Percentiles rank a stretch among this genome's conserved stretches.
These are phyloP conservation scores for Fusarium buharicum DNA, from an alignment of 2,329 filamentous ascomycete species.

Conservation along the genomic window DNA sequence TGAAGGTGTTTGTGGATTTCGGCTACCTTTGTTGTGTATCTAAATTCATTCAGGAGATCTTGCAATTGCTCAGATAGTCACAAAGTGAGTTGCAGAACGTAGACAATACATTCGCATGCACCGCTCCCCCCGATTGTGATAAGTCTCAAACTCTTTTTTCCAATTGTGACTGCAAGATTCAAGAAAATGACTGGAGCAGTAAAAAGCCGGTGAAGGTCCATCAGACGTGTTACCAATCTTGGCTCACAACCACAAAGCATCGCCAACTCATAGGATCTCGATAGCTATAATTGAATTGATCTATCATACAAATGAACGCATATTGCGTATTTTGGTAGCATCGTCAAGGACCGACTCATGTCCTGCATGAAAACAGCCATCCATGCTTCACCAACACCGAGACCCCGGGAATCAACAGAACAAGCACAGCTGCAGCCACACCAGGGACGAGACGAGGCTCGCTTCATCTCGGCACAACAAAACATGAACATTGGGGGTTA, in stretches of 20 bases:
- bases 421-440: constrained; percentile 16
- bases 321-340: constrained; percentile 3
- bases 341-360: constrained; percentile 38
- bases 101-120: not conserved
- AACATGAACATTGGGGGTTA: constrained; percentile 4
- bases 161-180: constrained; percentile 1
- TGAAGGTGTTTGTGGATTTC: constrained; percentile 2
- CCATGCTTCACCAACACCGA: constrained; percentile 14
- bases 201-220: constrained; percentile 14
- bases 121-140: not conserved
- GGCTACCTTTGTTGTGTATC: constrained; percentile 4
- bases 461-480: constrained; percentile 39
- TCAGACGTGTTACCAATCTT: constrained; percentile 11
- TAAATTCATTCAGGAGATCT: constrained; percentile 1
- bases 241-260: constrained; percentile 10
- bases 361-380: constrained; percentile 40
- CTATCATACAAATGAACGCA: constrained; percentile 20
- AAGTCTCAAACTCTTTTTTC: constrained; percentile 1
- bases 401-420: constrained; percentile 4
- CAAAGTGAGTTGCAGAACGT: not conserved
- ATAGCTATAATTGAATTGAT: constrained; percentile 3
- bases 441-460: constrained; percentile 11
- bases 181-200: constrained; percentile 1
- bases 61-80: not conserved
- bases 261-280: constrained; percentile 4